These are phyloP conservation scores for Capsaspora owczarzaki DNA, from an alignment of 78 protist species.

Conservation along the genomic window DNA sequence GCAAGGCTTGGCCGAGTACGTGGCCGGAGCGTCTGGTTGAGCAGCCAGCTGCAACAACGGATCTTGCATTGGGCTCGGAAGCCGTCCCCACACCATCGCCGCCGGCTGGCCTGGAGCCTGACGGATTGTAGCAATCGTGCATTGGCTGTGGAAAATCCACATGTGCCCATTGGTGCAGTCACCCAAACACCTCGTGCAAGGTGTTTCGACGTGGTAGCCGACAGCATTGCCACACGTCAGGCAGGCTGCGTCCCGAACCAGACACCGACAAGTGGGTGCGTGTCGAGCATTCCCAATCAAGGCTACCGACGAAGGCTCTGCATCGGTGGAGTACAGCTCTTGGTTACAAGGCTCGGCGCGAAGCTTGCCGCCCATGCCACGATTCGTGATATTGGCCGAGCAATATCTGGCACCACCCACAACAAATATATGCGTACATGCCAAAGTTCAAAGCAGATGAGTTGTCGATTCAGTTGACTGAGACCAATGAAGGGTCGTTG, in stretches of 20 bases:
- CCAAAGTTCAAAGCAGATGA: too few relatives aligned
- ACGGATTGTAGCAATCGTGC: too few relatives aligned
- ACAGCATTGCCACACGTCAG: constrained; percentile 23
- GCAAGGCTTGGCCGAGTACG: too few relatives aligned
- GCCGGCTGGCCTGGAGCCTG: too few relatives aligned
- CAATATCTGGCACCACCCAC: too few relatives aligned
- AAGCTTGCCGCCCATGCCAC: not conserved
- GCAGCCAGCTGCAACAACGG: too few relatives aligned
- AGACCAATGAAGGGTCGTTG: too few relatives aligned
- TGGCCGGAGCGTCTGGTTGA: too few relatives aligned
- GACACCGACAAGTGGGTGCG: not conserved
- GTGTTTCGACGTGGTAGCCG: constrained; percentile 30
- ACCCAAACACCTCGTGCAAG: constrained; percentile 15
- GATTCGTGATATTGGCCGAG: not conserved
- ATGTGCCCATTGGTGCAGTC: constrained; percentile 38
- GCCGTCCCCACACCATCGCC: too few relatives aligned
- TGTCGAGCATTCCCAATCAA: not conserved
- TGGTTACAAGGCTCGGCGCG: not conserved
- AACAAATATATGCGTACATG: too few relatives aligned
- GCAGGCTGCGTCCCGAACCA: not conserved
- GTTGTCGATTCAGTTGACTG: too few relatives aligned
- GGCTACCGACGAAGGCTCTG: not conserved
- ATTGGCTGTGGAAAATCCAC: constrained; percentile 28
- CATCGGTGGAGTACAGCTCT: not conserved
- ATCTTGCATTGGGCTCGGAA: too few relatives aligned